Conservation (phyloP, 2,329 filamentous ascomycete species). For the Penicillium sp. region DNA sequence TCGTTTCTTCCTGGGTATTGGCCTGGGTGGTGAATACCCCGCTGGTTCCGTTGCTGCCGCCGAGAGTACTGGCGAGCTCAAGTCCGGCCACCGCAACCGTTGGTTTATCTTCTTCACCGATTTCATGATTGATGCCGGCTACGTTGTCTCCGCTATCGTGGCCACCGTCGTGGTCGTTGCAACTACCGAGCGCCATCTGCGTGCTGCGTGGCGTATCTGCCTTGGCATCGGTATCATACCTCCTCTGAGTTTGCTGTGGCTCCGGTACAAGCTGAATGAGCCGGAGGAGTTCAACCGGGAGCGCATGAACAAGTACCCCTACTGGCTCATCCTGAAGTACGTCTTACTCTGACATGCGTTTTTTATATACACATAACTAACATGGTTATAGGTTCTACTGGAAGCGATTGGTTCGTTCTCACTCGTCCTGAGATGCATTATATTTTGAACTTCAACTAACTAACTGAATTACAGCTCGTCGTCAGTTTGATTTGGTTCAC, state of each 20-base stretch:
- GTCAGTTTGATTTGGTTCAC: conserved; percentile 81
- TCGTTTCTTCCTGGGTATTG: conserved; percentile 75
- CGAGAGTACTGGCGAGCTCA: conserved; percentile 79
- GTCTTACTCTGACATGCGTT: conserved; percentile 37
- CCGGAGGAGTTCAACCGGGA: conserved; percentile 72
- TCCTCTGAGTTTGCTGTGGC: conserved; percentile 64
- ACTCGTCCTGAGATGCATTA: no score
- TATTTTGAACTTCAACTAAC: no score
- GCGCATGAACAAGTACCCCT: conserved; percentile 61
- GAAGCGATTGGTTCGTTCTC: conserved; percentile 53
- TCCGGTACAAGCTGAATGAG: conserved; percentile 71
- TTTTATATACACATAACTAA: neutral
- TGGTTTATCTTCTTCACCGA: conserved; percentile 94
- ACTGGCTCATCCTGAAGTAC: conserved; percentile 48
- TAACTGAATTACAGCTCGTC: conserved; percentile 32
- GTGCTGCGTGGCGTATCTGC: conserved; percentile 76
- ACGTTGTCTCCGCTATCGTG: conserved; percentile 74
- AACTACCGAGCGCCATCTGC: conserved; percentile 59
- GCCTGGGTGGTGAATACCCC: conserved; percentile 63
- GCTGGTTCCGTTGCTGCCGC: conserved; percentile 75
- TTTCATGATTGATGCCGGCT: conserved; percentile 79
- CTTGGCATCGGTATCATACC: conserved; percentile 77
- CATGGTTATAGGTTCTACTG: conserved; percentile 66
- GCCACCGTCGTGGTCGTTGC: conserved; percentile 63
- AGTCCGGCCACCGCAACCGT: conserved; percentile 73